Percentiles rank a stretch among this genome's conserved stretches.
phyloP scores from a whole-genome alignment of 2,329 filamentous ascomycete genomes.

The Canariomyces notabilis region DNA sequence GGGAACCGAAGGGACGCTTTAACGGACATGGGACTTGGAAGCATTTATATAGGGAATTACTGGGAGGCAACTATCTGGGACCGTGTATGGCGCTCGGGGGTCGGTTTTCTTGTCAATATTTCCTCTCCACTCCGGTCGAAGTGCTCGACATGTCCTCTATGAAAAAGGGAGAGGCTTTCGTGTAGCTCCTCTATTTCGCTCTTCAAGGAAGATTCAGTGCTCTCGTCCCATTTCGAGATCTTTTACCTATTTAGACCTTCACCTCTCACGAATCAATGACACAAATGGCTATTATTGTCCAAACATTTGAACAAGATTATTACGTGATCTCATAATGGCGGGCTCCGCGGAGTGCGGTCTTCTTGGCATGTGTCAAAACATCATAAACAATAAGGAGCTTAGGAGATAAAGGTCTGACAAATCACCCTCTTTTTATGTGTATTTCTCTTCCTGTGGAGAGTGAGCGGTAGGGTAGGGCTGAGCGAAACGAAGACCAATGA shows the following conservation, averaged over 20 bases:
- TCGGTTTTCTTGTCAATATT: not conserved
- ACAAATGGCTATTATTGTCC: too few relatives aligned
- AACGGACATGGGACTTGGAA: not conserved
- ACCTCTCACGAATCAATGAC: constrained; percentile 8
- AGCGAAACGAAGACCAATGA: not conserved
- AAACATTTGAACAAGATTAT: too few relatives aligned
- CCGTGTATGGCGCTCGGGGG: constrained; percentile 1
- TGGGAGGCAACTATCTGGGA: not conserved
- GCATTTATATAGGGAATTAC: constrained; percentile 3
- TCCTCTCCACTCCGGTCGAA: constrained; percentile 6
- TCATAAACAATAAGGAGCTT: too few relatives aligned
- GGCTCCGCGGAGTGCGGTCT: too few relatives aligned
- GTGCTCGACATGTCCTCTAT: constrained; percentile 12
- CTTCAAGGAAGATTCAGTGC: not conserved
- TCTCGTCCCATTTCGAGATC: not conserved
- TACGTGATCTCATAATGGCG: too few relatives aligned
- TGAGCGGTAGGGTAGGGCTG: constrained; percentile 4
- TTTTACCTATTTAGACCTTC: not conserved
- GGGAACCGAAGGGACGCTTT: not conserved
- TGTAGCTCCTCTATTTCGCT: not conserved
- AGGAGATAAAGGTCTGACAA: constrained; percentile 20
- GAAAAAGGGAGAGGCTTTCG: not conserved
- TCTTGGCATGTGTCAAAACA: constrained; percentile 3
- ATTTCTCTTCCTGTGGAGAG: not conserved
- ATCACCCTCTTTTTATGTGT: constrained; percentile 7